These are phyloP conservation scores for Monosporascus sp. DNA, from an alignment of 2,329 filamentous ascomycete species.

Conservation along the genomic window DNA sequence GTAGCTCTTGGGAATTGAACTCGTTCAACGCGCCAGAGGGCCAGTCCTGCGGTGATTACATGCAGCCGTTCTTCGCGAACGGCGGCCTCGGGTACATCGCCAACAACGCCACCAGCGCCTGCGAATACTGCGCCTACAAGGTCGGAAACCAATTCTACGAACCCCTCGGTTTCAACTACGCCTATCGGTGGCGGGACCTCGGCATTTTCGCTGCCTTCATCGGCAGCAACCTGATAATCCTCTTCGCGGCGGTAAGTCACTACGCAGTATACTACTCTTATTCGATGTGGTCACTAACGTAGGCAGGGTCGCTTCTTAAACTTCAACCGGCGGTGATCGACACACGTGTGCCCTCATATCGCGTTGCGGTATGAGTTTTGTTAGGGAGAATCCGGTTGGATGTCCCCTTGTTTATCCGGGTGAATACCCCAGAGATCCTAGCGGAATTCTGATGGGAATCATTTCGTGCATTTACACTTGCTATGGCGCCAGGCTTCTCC, in stretches of 20 bases:
- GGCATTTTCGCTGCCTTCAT: constrained; percentile 76
- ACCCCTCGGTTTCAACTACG: constrained; percentile 60
- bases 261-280: constrained; percentile 61
- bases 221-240: constrained; percentile 66
- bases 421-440: too few species aligned
- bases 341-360: background rate
- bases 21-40: constrained; percentile 61
- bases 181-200: constrained; percentile 72
- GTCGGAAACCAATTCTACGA: constrained; percentile 76
- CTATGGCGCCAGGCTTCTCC: too few species aligned
- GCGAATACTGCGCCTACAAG: constrained; percentile 77
- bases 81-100: constrained; percentile 70
- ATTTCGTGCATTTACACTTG: too few species aligned
- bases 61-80: constrained; percentile 60
- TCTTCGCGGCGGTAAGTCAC: constrained; percentile 47
- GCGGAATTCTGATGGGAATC: too few species aligned
- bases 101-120: constrained; percentile 58
- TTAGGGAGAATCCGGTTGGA: background rate
- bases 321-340: constrained; percentile 43
- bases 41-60: constrained; percentile 70
- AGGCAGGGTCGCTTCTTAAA: constrained; percentile 46
- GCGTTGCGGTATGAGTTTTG: background rate
- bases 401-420: background rate
- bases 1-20: constrained; percentile 58
- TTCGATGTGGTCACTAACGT: constrained; percentile 38